Conservation (phyloP, 2,329 filamentous ascomycete genomes). For the Ceratocystis ficicola region DNA sequence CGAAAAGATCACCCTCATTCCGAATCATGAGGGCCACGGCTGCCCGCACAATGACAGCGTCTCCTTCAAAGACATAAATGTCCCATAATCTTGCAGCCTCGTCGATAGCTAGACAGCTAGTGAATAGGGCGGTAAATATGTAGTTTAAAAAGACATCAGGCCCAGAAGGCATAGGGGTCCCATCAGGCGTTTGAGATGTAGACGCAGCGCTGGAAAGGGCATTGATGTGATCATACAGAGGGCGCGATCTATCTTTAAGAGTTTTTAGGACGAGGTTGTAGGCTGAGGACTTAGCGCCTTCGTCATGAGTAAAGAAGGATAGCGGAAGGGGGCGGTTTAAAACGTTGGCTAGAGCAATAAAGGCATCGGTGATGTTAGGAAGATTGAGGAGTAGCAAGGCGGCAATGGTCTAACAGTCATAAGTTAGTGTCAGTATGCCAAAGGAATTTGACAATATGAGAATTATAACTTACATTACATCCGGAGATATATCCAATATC, state of each 20-base stretch:
- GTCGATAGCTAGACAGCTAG: slow-evolving; percentile 51
- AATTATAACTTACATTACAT: slow-evolving; percentile 50
- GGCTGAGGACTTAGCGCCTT: slow-evolving; percentile 53
- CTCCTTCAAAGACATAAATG: slow-evolving; percentile 71
- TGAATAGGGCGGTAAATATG: slow-evolving; percentile 55
- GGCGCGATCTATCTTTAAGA: slow-evolving; percentile 50
- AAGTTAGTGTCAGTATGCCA: slow-evolving; percentile 27
- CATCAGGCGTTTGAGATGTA: neutral
- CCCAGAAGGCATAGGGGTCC: slow-evolving; percentile 5
- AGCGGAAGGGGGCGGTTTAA: slow-evolving; percentile 64
- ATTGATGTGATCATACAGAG: slow-evolving; percentile 51
- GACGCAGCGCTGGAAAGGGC: slow-evolving; percentile 8
- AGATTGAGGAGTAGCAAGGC: slow-evolving; percentile 63
- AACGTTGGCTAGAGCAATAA: slow-evolving; percentile 62
- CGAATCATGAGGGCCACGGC: slow-evolving; percentile 54
- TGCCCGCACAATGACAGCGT: slow-evolving; percentile 56
- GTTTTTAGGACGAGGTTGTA: slow-evolving; percentile 59
- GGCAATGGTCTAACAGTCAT: slow-evolving; percentile 49
- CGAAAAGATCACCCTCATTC: slow-evolving; percentile 41
- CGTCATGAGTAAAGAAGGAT: slow-evolving; percentile 61
- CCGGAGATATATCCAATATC: slow-evolving; percentile 68
- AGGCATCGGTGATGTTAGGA: slow-evolving; percentile 48
- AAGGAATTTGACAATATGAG: slow-evolving; percentile 9
- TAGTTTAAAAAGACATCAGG: slow-evolving; percentile 45
- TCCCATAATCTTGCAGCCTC: slow-evolving; percentile 66